A percentile compares a stretch with the other conserved stretches of the same genome.
These are phyloP conservation scores for Buddleja alternifolia DNA, from an alignment of 257 asterid genomes.

Conservation along the genomic window DNA sequence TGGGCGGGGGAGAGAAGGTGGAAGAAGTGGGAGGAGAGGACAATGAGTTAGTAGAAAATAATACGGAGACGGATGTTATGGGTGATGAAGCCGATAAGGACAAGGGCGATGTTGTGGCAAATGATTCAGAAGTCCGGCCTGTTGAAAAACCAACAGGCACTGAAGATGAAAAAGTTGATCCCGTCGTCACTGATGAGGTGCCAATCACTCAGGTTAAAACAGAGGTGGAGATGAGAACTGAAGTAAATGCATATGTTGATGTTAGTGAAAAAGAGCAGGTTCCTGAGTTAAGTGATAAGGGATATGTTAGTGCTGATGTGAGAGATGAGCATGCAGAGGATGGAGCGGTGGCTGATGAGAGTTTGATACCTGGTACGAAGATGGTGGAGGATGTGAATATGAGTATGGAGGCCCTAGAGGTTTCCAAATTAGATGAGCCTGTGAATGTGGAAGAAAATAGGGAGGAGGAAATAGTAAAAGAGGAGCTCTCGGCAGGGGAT, in stretches of 20 bases:
- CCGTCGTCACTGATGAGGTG: constrained; percentile 16
- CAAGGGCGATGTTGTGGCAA: constrained; percentile 34
- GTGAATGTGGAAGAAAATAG: constrained; percentile 30
- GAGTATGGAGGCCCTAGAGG: constrained; percentile 29
- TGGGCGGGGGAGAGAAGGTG: constrained; percentile 22
- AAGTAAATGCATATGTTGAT: constrained; percentile 25
- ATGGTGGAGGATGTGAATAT: constrained; percentile 31
- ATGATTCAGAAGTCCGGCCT: constrained; percentile 33
- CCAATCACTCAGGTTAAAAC: constrained; percentile 24
- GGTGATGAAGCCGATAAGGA: constrained; percentile 30
- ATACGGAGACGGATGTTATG: constrained; percentile 10
- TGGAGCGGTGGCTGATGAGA: constrained; percentile 33
- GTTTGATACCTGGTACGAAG: constrained; percentile 23
- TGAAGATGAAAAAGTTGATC: constrained; percentile 32
- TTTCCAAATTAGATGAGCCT: constrained; percentile 32
- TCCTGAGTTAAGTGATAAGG: constrained; percentile 25
- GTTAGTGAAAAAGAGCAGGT: constrained; percentile 37
- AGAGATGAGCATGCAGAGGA: constrained; percentile 36
- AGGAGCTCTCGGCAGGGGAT: constrained; percentile 37
- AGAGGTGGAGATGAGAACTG: constrained; percentile 29
- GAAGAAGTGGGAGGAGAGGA: constrained; percentile 30
- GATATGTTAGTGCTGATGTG: constrained; percentile 23
- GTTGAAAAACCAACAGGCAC: constrained; percentile 26
- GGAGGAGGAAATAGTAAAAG: constrained; percentile 34
- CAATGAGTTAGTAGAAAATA: constrained; percentile 27